Evolutionary conservation across 2,329 filamentous ascomycete species (phyloP).

Genomic region (Corinectria fuckeliana): DNA sequence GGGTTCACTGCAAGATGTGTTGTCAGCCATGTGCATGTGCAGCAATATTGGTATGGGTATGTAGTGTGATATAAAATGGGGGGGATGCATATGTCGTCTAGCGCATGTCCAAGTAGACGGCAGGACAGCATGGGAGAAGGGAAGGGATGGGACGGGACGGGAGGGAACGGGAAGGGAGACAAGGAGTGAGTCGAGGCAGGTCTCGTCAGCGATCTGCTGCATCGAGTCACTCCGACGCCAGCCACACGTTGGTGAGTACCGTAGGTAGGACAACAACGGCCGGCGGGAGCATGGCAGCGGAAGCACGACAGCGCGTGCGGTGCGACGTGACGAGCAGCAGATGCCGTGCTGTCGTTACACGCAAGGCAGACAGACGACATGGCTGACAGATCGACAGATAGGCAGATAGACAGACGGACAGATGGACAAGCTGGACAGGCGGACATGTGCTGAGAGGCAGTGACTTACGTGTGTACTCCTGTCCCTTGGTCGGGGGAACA

Average conservation of each 20-base stretch:
- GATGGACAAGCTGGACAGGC: too few species aligned
- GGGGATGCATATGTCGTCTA: neutral
- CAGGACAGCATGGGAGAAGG: neutral
- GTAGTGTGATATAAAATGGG: neutral
- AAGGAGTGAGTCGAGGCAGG: too few species aligned
- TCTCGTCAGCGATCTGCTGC: too few species aligned
- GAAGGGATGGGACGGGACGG: neutral
- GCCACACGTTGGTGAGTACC: too few species aligned
- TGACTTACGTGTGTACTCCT: conserved; percentile 54
- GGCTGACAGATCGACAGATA: neutral
- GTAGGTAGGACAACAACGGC: neutral
- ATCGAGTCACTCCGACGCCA: neutral
- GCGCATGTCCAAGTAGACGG: neutral
- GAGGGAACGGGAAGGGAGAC: neutral
- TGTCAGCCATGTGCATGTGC: conserved; percentile 20
- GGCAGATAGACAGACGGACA: neutral
- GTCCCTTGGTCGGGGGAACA: conserved; percentile 49
- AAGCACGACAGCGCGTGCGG: neutral
- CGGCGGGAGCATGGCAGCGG: neutral
- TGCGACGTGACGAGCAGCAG: too few species aligned
- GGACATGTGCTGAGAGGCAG: neutral
- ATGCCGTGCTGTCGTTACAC: neutral
- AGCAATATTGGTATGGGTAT: too few species aligned
- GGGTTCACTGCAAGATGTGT: conserved; percentile 54
- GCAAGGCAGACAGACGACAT: neutral